Evolutionary conservation across 768 basidiomycete genomes (phyloP), one percentile per base, ranked within the genome.

Genomic region (Tylopilus plumbeoviolaceoides): DNA sequence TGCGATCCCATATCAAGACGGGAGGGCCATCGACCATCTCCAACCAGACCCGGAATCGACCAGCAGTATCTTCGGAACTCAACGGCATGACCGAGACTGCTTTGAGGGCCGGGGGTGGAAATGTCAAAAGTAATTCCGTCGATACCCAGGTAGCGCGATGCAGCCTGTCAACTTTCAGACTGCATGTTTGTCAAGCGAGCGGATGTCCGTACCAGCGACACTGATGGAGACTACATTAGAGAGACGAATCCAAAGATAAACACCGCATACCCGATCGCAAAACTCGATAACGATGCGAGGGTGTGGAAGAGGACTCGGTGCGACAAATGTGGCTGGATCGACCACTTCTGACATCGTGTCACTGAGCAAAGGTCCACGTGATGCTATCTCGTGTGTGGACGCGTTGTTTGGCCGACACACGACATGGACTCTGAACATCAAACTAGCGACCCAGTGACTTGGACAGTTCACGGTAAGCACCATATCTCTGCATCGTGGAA

Each of bases 61-160:
- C 95, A 21, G 84, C 87, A 15, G 93, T 89, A 52, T 95, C 93
- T 17, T 89, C 86, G 18, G 81, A 65, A 61, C 84, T 89, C 48
- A 84, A 74, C 18, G 95, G 93, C 18, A 89, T 68, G 42, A 95
- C 72, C 11, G 84, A 79, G 49, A 95, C 82, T 42, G 78, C 76
- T 43, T 75, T 76, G 50, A 97, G 71, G 1, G 72, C 64, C 0
- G 92, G 92, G 25, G 90, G 82, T 11, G 92, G 88, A 69, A 98
- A 98, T 1, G 95, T 97, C 33, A 95, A 70, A 60, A 94, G 80
- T 15, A 98, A 77, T 61, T 97, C 95, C 0, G 94, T 97, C 56
- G 91, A 88, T n/a, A 85, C 79, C 95, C 95, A 98, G 11, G 83
- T 84, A 30, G 95, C 94, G 61, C 94, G 80, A 60, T 95, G 93